These are phyloP conservation scores for Malus sieversii DNA, from an alignment of 306 rosid species.

Conservation along the genomic window DNA sequence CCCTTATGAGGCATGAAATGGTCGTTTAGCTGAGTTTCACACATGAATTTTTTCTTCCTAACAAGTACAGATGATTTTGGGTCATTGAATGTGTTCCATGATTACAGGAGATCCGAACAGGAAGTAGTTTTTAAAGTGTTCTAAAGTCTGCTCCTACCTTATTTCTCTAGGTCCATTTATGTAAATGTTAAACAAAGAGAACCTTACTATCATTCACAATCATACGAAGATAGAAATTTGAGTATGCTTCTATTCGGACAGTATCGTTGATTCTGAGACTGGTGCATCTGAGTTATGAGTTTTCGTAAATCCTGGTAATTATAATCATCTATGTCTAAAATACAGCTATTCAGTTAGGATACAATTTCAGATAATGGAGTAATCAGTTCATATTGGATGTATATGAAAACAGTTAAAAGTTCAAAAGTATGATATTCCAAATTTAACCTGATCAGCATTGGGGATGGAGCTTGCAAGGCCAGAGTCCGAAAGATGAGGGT, in stretches of 20 bases:
- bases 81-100: background rate
- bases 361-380: background rate
- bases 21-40: background rate
- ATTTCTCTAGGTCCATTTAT: background rate
- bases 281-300: background rate
- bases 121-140: background rate
- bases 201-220: background rate
- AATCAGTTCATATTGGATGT: background rate
- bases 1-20: background rate
- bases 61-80: background rate
- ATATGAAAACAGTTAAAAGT: background rate
- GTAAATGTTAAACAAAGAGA: background rate
- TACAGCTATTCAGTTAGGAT: background rate
- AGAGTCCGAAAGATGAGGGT: slow-evolving; percentile 89
- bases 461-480: slow-evolving; percentile 76
- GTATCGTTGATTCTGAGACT: background rate
- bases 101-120: background rate
- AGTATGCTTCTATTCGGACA: background rate
- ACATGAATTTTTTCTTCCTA: background rate
- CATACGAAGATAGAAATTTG: too few relatives aligned
- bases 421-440: background rate
- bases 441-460: slow-evolving; percentile 59
- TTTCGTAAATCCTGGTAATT: background rate
- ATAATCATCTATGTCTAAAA: background rate
- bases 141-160: background rate